Evolutionary conservation across 805 yeast species (phyloP), one percentile per base, ranked within the genome.

Genomic region (Candida coleopterorum): DNA sequence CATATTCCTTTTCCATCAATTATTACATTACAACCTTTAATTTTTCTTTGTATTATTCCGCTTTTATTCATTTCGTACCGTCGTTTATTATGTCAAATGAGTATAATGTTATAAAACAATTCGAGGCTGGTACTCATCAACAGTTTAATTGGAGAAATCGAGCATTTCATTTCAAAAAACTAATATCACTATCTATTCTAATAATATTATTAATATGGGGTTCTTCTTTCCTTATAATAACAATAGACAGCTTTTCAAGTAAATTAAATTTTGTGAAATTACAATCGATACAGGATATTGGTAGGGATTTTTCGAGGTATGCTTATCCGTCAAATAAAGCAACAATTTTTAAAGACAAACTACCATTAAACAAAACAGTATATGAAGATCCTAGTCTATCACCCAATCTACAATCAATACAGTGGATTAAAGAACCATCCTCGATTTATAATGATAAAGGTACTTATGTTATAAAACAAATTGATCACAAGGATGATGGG

Each of bases 361-460:
- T 42, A 8, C 59, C 57, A 12, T 45, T 67, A 31, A 52, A 60
- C 23, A 41, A 53, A 3, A 51, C 50, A 8, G 58, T 58, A 2
- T 69, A 90, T 44, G 72, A 74, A 34, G 77, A 77, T 1, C 66
- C 73, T n/a, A 25, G 20, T 3, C 83, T 83, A 47, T 42, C 52
- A 0, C 81, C 93, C 0, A 56, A 62, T 11, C 57, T 50, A 34
- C 73, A 75, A 42, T 55, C 72, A 7, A 64, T 86, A 22, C 90
- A 83, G 54, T 86, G 95, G 95, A 74, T 85, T 30, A 63, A 58
- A 12, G 62, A 64, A 15, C 75, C 77, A 2, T 66, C 66, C 17
- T 73, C 81, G 0, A 50, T 60, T 8, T 44, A 46, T 9, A 59
- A 74, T 42, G 89, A 81, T 52, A 72, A 71, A 40, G 95, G 95